Evolutionary conservation across 352 stramenopile species (phyloP).

Genomic region (Aphanomyces stellatus): DNA sequence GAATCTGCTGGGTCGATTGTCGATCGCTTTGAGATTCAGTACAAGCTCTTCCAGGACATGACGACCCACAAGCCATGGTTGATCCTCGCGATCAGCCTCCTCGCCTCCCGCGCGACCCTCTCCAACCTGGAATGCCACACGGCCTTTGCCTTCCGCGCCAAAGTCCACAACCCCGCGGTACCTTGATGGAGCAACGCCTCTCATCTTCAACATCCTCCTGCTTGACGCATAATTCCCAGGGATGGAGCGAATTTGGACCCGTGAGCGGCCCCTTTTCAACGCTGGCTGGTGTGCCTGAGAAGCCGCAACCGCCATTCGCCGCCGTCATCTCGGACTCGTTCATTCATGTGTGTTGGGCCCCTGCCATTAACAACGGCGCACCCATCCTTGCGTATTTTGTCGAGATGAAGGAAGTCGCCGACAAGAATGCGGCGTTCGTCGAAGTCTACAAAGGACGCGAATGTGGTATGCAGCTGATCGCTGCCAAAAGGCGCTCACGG

Average conservation of each 20-base stretch:
- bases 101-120: constrained; percentile 36
- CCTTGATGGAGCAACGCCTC: too few relatives aligned
- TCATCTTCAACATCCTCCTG: background rate
- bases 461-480: constrained; percentile 31
- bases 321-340: constrained; percentile 58
- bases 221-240: background rate
- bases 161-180: constrained; percentile 49
- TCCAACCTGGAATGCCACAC: constrained; percentile 41
- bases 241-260: constrained; percentile 55
- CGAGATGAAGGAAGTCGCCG: constrained; percentile 36
- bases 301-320: constrained; percentile 38
- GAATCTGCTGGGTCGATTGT: constrained; percentile 48
- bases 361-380: constrained; percentile 44
- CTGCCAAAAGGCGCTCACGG: background rate
- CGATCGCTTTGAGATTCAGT: constrained; percentile 70
- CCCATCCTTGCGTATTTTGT: constrained; percentile 51
- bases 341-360: constrained; percentile 63
- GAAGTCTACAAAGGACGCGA: constrained; percentile 57
- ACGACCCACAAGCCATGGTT: constrained; percentile 35
- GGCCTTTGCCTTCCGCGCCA: constrained; percentile 46
- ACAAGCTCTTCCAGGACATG: constrained; percentile 34
- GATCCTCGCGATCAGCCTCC: constrained; percentile 29
- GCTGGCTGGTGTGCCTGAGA: constrained; percentile 37
- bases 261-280: constrained; percentile 48
- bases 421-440: constrained; percentile 21